phyloP scores from a whole-genome alignment of 2,329 filamentous ascomycete genomes.

The Ceratocystis colombiana region DNA sequence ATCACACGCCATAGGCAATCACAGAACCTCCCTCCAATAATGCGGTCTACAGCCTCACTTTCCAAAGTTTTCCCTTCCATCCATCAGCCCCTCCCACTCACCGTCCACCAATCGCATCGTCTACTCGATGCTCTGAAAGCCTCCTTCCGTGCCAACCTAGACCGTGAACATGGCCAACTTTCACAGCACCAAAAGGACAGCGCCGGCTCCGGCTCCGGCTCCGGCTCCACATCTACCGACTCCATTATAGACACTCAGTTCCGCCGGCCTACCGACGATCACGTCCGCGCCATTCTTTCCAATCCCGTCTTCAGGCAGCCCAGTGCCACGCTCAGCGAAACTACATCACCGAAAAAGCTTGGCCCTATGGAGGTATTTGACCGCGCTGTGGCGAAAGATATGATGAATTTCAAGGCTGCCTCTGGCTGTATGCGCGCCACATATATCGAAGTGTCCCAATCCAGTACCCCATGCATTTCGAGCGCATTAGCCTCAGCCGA shows the following conservation, averaged over 20 bases:
- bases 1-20: background rate
- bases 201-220: background rate
- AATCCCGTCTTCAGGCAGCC: conserved; percentile 45
- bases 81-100: conserved; percentile 45
- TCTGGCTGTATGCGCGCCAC: conserved; percentile 45
- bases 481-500: conserved; percentile 36
- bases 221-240: conserved; percentile 25
- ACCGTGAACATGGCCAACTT: conserved; percentile 45
- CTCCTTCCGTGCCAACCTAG: conserved; percentile 50
- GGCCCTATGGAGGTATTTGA: conserved; percentile 48
- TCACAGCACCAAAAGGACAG: conserved; percentile 29
- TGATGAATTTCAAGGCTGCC: conserved; percentile 47
- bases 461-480: conserved; percentile 31
- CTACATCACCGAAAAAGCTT: conserved; percentile 26
- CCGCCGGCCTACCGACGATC: conserved; percentile 38
- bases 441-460: conserved; percentile 34
- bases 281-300: conserved; percentile 47
- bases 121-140: conserved; percentile 47
- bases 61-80: conserved; percentile 36
- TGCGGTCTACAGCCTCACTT: conserved; percentile 21
- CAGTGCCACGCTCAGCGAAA: conserved; percentile 15
- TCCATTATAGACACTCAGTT: conserved; percentile 23
- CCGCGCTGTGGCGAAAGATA: conserved; percentile 44
- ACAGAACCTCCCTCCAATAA: background rate
- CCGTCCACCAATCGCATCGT: conserved; percentile 42